Percentiles rank a stretch among this genome's conserved stretches.
These are phyloP conservation scores for Trypanosoma theileri DNA, from an alignment of 208 protist species.

Conservation along the genomic window DNA sequence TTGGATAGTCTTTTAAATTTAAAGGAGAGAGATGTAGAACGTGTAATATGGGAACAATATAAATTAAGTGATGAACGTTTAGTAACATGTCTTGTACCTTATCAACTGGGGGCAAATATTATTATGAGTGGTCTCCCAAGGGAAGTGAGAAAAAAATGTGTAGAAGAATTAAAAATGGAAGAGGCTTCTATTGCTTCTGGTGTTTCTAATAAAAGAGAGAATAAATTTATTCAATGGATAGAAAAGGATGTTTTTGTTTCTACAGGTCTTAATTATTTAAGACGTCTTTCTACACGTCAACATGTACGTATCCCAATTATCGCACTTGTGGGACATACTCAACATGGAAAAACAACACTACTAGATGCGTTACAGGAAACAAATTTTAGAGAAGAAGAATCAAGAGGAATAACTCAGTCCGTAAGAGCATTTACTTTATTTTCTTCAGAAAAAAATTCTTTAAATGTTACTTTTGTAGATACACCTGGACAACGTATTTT, in stretches of 20 bases:
- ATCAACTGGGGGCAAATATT: slow-evolving; percentile 79
- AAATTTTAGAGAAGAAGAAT: slow-evolving; percentile 49
- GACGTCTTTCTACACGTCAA: slow-evolving; percentile 32
- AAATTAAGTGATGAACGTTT: slow-evolving; percentile 58
- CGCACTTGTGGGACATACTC: slow-evolving; percentile 77
- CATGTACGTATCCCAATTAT: slow-evolving; percentile 70
- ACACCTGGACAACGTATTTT: slow-evolving; percentile 88
- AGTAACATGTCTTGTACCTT: slow-evolving; percentile 87
- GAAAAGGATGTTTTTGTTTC: slow-evolving; percentile 84
- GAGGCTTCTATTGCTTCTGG: slow-evolving; percentile 30
- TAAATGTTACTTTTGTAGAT: slow-evolving; percentile 84
- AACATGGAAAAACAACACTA: slow-evolving; percentile 91
- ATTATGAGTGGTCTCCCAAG: slow-evolving; percentile 72
- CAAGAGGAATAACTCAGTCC: slow-evolving; percentile 77
- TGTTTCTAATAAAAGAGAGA: neutral
- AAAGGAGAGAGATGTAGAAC: slow-evolving; percentile 62
- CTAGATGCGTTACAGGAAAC: slow-evolving; percentile 76
- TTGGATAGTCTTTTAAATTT: slow-evolving; percentile 51
- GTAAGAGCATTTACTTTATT: slow-evolving; percentile 70
- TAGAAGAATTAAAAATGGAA: slow-evolving; percentile 56
- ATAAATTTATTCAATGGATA: slow-evolving; percentile 73
- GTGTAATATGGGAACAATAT: slow-evolving; percentile 57
- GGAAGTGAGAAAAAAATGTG: slow-evolving; percentile 36
- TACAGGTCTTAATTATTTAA: slow-evolving; percentile 61
- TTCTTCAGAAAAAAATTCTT: slow-evolving; percentile 10